Evolutionary conservation across 2,329 filamentous ascomycete species (phyloP), one percentile per base, ranked within the genome.

Genomic region (Tolypocladium amazonense): DNA sequence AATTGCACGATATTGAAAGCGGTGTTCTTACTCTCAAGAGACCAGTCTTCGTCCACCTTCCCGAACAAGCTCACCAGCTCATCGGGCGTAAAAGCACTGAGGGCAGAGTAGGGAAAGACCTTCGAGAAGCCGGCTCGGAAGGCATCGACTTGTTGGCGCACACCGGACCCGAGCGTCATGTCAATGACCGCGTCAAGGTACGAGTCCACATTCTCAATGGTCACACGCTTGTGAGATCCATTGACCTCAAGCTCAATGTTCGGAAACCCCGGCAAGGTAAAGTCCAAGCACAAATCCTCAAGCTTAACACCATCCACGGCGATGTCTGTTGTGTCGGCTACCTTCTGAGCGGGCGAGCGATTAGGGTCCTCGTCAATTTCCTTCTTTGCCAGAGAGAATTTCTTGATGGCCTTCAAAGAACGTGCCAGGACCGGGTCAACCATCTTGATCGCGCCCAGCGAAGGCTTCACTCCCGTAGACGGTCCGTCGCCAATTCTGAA

Each of bases 61-160:
- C 94, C 94, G 76, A 97, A 99, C 33, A 99, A 81, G 78, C 92
- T 93, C 47, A 97, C 93, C 37, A 99, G 81, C 73, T 99, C 95
- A 67, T 91, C 91, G 0, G 95, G 92, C 0, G 94, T 99, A 70
- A 99, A 99, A 0, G 94, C 91, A 65, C 88, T 90, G 56, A 99
- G 77, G 9, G 95, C 91, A 4, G 90, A 88, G 75, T 96, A 99
- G 0, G 93, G 91, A 79, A 99, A 99, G 0, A 99, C 95, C 65
- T 95, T 89, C 0, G 92, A 95, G 72, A 99, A 99, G 0, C 94
- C 94, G 20, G 82, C 76, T 60, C 90, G 86, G 82, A 99, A 99
- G 4, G 93, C 90, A 68, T 97, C 90, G 1, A 96, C 86, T 71
- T 99, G 95, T 56, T 85, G 84, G 65, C 88, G 89, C 14, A 99